phyloP scores from a whole-genome alignment of 768 basidiomycete genomes.

The Tylopilus vinaceipallidus region DNA sequence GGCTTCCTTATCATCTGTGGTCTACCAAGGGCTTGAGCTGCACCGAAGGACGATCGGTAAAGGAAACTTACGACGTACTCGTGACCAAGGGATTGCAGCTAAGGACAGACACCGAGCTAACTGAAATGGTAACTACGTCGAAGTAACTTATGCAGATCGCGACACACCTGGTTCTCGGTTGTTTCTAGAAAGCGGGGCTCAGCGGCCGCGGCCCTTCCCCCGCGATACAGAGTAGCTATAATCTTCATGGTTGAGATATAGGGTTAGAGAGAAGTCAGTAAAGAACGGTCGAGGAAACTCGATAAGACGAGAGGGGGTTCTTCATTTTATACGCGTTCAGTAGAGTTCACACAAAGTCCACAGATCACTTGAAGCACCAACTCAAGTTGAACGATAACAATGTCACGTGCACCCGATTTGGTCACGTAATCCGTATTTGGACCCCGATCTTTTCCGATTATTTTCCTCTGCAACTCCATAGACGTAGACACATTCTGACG shows the following conservation, averaged over 20 bases:
- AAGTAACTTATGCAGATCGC: background rate
- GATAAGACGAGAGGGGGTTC: background rate
- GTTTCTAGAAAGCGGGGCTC: conserved; percentile 77
- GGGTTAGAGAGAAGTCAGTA: background rate
- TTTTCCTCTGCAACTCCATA: too few species aligned
- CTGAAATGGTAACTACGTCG: background rate
- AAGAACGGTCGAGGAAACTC: background rate
- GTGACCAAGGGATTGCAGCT: conserved; percentile 72
- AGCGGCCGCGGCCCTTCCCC: conserved; percentile 58
- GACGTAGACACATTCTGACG: too few species aligned
- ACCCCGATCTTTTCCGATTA: conserved; percentile 6
- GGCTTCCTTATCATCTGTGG: conserved; percentile 79
- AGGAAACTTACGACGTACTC: conserved; percentile 58
- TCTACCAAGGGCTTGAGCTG: conserved; percentile 35
- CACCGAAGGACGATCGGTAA: too few species aligned
- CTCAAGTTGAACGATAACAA: too few species aligned
- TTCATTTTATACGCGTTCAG: conserved; percentile 2
- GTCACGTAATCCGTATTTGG: too few species aligned
- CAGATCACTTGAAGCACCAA: too few species aligned
- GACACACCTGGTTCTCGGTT: conserved; percentile 68
- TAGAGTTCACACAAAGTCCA: too few species aligned
- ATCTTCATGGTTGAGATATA: conserved; percentile 29
- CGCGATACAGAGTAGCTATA: conserved; percentile 70
- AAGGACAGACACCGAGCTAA: conserved; percentile 68
- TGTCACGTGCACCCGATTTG: too few species aligned